These are phyloP conservation scores for Fusarium sp. DNA, from an alignment of 2,329 filamentous ascomycete species.

Conservation along the genomic window DNA sequence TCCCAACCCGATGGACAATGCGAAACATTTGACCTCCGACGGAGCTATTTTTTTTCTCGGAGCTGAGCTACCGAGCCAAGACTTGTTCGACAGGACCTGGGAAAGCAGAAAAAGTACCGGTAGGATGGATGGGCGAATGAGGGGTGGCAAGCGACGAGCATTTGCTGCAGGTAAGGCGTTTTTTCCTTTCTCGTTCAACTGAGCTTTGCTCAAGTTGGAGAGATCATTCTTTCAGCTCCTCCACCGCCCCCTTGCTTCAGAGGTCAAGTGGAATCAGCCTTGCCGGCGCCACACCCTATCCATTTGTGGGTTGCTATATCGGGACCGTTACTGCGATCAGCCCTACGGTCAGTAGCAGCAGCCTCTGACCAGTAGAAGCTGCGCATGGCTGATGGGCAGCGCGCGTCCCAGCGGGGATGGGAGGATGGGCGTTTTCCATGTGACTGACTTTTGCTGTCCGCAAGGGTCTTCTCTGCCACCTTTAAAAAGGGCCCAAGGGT, in stretches of 20 bases:
- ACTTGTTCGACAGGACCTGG: not conserved
- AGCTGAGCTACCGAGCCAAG: not conserved
- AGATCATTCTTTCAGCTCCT: not conserved
- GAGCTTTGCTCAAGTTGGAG: no score
- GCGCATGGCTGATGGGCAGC: not conserved
- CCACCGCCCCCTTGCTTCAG: not conserved
- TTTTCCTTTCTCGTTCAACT: not conserved
- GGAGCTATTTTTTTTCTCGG: not conserved
- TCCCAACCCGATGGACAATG: not conserved
- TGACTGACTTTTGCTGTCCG: not conserved
- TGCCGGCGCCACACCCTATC: not conserved
- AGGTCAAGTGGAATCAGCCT: constrained; percentile 1
- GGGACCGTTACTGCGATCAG: constrained; percentile 1
- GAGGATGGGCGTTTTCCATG: not conserved
- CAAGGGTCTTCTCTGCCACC: not conserved
- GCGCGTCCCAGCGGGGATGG: not conserved
- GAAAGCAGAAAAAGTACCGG: not conserved
- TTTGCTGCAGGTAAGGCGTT: not conserved
- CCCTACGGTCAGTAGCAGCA: not conserved
- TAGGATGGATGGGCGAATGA: constrained; percentile 2
- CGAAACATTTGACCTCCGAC: not conserved
- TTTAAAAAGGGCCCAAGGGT: not conserved
- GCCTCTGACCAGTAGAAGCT: not conserved
- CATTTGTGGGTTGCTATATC: not conserved
- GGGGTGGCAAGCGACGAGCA: not conserved